Evolutionary conservation across 352 stramenopile genomes (phyloP), one percentile per base, ranked within the genome.

Genomic region (Halophytophthora polymorphica): DNA sequence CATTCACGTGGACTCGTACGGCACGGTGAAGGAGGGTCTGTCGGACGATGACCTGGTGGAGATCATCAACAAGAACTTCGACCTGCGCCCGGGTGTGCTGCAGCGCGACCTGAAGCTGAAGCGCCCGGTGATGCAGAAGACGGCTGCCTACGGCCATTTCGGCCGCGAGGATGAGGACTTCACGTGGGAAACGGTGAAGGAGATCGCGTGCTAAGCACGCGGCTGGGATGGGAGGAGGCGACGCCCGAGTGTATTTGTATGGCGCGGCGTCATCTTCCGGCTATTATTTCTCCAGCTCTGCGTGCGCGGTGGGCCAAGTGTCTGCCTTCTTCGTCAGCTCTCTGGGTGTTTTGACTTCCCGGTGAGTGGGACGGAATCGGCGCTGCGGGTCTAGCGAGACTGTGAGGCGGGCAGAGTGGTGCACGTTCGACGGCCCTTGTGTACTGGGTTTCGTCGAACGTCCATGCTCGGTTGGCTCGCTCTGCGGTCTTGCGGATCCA

Each of bases 1-100:
- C 22, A 92, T 99, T 45, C 88, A 97, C 76, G 93, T 99, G 12
- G 94, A 99, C 74, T 98, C 96, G 41, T 99, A 99, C 76, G 97
- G 97, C 62, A 99, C 97, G 11, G 90, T 88, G 45, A 98, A 98
- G 76, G 77, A 97, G 29, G 84, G 81, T 28, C 90, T 98, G 79
- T 91, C 92, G 12, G 97, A 99, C 75, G 76, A 88, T 18, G 96
- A 99, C 50, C 80, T 99, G 42, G 90, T 97, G 13, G 89, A 98
- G 59, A 93, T 99, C 58, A 89, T 99, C 53, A 98, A 99, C 58
- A 98, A 98, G 73, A 99, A 99, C 77, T 99, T 99, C 67, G 97
- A 99, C 78, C 73, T 99, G 47, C 87, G 92, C 56, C 96, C 96
- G 25, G 97, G 97, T 69, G 97, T 96, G 72, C 98, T 99, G 71